A percentile compares a stretch with the other conserved stretches of the same genome.
phyloP scores from a whole-genome alignment of 2,329 filamentous ascomycete genomes.

The Sphaceloma murrayae region DNA sequence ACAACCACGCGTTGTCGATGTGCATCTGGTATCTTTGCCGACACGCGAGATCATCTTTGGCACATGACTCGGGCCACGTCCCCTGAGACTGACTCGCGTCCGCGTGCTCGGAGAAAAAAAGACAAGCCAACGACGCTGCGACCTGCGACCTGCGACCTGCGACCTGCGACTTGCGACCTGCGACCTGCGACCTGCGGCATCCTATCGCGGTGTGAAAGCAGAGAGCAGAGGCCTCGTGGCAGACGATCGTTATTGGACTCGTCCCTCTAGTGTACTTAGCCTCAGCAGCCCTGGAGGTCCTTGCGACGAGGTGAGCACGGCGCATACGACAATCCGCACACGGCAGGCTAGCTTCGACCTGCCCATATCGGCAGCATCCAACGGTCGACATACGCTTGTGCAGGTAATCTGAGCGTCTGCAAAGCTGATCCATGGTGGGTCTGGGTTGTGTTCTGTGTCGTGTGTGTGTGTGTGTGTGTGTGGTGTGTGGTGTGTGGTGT shows the following conservation, averaged over 20 bases:
- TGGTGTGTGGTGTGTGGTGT: too few relatives aligned
- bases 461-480: too few relatives aligned
- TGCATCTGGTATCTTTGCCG: neutral
- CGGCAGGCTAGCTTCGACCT: constrained; percentile 12
- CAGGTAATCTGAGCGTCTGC: neutral
- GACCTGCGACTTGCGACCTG: too few relatives aligned
- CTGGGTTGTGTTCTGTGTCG: too few relatives aligned
- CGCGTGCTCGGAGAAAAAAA: constrained; percentile 10
- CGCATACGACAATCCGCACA: neutral
- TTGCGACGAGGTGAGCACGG: neutral
- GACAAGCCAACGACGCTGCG: too few relatives aligned
- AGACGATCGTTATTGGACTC: too few relatives aligned
- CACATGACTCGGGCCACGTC: neutral
- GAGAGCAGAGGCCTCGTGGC: too few relatives aligned
- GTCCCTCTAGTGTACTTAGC: too few relatives aligned
- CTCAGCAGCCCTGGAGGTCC: neutral
- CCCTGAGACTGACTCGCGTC: neutral
- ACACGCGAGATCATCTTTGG: neutral
- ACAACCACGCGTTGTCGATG: too few relatives aligned
- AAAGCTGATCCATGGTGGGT: neutral
- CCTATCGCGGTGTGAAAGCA: too few relatives aligned
- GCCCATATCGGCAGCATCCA: constrained; percentile 5
- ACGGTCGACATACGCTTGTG: neutral
- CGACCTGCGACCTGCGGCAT: too few relatives aligned
- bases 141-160: too few relatives aligned